Evolutionary conservation across 768 basidiomycete species (phyloP).

Genomic region (Naganishia onofrii): DNA sequence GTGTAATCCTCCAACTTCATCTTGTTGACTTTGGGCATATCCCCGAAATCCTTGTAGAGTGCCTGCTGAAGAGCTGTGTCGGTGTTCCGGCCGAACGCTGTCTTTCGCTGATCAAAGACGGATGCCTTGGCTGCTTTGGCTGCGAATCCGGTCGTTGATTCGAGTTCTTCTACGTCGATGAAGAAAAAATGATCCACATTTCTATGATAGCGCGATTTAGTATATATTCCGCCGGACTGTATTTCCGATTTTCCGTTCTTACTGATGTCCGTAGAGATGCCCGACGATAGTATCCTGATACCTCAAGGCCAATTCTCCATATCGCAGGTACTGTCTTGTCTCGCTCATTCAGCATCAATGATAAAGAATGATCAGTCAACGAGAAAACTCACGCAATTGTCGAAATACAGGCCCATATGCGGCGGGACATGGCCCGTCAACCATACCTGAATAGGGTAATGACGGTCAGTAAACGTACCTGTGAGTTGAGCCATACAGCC

Average conservation of each 20-base stretch:
- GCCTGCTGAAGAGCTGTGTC: constrained; percentile 56
- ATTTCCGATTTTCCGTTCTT: constrained; percentile 48
- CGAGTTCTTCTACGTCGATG: constrained; percentile 51
- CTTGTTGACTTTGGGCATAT: constrained; percentile 58
- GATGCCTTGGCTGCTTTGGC: constrained; percentile 5
- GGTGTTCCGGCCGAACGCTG: constrained; percentile 42
- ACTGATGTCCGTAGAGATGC: constrained; percentile 69
- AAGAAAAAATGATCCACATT: constrained; percentile 66
- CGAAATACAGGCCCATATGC: constrained; percentile 72
- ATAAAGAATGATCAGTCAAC: neutral
- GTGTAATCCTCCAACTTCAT: constrained; percentile 66
- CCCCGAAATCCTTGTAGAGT: constrained; percentile 65
- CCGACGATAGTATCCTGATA: constrained; percentile 86
- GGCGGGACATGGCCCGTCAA: constrained; percentile 78
- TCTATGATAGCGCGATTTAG: constrained; percentile 54
- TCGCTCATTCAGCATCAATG: neutral
- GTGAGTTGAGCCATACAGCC: neutral
- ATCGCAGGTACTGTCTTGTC: constrained; percentile 55
- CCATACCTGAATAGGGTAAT: too few relatives aligned
- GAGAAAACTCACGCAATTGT: constrained; percentile 68
- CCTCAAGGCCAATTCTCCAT: constrained; percentile 63
- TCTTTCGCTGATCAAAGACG: constrained; percentile 3
- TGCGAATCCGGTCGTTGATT: constrained; percentile 33
- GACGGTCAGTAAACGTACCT: constrained; percentile 27
- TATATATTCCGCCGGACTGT: constrained; percentile 5